A percentile compares a stretch with the other conserved stretches of the same genome.
Conservation (phyloP, 495 filamentous ascomycete species). For the Neurospora terricola region DNA sequence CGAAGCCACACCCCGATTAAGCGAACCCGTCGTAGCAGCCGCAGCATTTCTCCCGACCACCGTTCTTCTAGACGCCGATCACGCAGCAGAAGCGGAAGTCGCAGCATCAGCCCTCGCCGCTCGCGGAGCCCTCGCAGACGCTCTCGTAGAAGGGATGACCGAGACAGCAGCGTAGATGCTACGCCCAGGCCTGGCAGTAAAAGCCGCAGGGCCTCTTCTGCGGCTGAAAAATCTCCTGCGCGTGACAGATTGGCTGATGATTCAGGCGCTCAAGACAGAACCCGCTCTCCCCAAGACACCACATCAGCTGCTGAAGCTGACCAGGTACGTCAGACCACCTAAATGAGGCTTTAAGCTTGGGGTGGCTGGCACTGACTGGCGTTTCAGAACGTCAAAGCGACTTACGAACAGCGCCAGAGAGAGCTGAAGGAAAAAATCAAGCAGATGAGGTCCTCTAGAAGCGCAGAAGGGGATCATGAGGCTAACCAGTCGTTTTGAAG, state of each 20-base stretch:
- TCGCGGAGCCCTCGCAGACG: conserved; percentile 2
- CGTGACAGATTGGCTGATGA: conserved; percentile 51
- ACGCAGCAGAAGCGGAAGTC: conserved; percentile 32
- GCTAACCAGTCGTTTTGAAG: conserved; percentile 34
- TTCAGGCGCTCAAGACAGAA: conserved; percentile 47
- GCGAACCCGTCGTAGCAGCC: conserved; percentile 32
- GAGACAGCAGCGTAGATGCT: not conserved
- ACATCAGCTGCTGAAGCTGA: conserved; percentile 18
- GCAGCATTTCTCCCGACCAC: conserved; percentile 27
- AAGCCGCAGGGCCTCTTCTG: conserved; percentile 29
- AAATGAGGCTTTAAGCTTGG: conserved; percentile 2
- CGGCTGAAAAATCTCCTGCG: conserved; percentile 41
- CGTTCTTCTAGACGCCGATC: conserved; percentile 17
- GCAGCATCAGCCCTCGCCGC: conserved; percentile 24
- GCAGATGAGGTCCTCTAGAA: conserved; percentile 48
- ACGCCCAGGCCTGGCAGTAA: conserved; percentile 24
- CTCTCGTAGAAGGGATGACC: not conserved
- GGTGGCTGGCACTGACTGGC: not conserved
- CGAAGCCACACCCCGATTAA: conserved; percentile 28
- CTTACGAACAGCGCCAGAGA: conserved; percentile 52
- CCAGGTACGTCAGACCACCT: conserved; percentile 30
- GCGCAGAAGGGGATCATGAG: conserved; percentile 31
- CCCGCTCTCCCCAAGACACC: conserved; percentile 23
- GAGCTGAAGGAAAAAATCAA: conserved; percentile 60
- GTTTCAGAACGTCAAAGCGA: conserved; percentile 20